Evolutionary conservation across 306 rosid genomes (phyloP).

Genomic region (Pterocarpus santalinus): DNA sequence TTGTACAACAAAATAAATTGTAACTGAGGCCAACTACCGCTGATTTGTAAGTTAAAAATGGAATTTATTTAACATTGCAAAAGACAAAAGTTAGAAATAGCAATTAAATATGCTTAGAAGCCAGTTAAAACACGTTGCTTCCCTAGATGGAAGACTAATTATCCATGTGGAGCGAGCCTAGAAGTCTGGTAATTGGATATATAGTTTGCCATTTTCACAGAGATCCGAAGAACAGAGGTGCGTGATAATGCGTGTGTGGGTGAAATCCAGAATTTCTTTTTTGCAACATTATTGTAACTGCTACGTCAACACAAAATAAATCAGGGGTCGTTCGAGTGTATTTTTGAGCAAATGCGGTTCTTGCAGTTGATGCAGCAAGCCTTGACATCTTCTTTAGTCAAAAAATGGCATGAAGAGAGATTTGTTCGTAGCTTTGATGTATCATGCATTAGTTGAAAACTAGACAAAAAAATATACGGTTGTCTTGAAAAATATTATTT

Average conservation of each 20-base stretch:
- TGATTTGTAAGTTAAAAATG: neutral
- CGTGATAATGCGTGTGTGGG: no score
- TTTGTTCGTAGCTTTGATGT: no score
- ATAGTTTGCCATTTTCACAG: no score
- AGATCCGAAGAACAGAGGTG: no score
- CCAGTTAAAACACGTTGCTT: neutral
- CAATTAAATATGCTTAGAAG: neutral
- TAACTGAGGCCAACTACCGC: neutral
- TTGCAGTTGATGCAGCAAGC: neutral
- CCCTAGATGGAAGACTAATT: neutral
- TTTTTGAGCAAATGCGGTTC: neutral
- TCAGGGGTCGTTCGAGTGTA: neutral
- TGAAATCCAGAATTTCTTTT: neutral
- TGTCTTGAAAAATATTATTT: neutral
- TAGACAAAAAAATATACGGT: neutral
- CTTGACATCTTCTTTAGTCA: neutral
- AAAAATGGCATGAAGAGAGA: neutral
- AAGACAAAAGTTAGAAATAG: constrained; percentile 19
- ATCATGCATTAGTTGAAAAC: neutral
- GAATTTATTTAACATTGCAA: constrained; percentile 6
- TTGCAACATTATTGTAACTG: neutral
- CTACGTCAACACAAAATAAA: neutral
- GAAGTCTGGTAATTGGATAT: no score
- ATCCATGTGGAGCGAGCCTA: no score
- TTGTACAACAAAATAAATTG: constrained; percentile 11